Percentiles rank a stretch among this genome's conserved stretches.
These are phyloP conservation scores for Ogataea corticis DNA, from an alignment of 805 yeast genomes.

Conservation along the genomic window DNA sequence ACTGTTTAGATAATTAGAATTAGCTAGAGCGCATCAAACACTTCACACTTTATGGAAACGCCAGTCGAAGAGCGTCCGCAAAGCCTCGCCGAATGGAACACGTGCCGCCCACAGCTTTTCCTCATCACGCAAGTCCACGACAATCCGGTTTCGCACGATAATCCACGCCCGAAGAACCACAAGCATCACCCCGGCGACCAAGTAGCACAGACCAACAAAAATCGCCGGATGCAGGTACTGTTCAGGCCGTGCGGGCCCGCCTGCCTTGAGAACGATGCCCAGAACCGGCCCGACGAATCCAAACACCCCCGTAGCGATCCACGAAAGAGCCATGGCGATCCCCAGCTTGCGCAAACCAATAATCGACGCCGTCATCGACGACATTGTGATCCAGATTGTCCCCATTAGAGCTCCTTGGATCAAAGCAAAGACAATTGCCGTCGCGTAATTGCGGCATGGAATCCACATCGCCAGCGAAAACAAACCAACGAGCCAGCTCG, in stretches of 20 bases:
- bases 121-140: slow-evolving; percentile 20
- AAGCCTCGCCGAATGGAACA: slow-evolving; percentile 14
- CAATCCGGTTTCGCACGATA: slow-evolving; percentile 45
- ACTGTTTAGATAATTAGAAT: background rate
- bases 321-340: slow-evolving; percentile 47
- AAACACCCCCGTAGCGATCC: slow-evolving; percentile 51
- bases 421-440: slow-evolving; percentile 52
- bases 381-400: slow-evolving; percentile 54
- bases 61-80: slow-evolving; percentile 9
- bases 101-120: slow-evolving; percentile 18
- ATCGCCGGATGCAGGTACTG: slow-evolving; percentile 56
- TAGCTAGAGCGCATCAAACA: background rate
- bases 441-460: slow-evolving; percentile 57
- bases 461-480: slow-evolving; percentile 54
- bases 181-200: slow-evolving; percentile 44
- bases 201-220: slow-evolving; percentile 58
- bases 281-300: slow-evolving; percentile 61
- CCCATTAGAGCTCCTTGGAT: slow-evolving; percentile 63
- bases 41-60: slow-evolving; percentile 16
- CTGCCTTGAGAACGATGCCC: slow-evolving; percentile 50
- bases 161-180: slow-evolving; percentile 55
- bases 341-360: slow-evolving; percentile 55
- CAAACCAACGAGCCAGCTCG: slow-evolving; percentile 40
- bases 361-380: slow-evolving; percentile 51
- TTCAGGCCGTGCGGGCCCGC: slow-evolving; percentile 39